A percentile compares a stretch with the other conserved stretches of the same genome.
Conservation (phyloP, 2,329 filamentous ascomycete genomes). For the Scedosporium dehoogii region DNA sequence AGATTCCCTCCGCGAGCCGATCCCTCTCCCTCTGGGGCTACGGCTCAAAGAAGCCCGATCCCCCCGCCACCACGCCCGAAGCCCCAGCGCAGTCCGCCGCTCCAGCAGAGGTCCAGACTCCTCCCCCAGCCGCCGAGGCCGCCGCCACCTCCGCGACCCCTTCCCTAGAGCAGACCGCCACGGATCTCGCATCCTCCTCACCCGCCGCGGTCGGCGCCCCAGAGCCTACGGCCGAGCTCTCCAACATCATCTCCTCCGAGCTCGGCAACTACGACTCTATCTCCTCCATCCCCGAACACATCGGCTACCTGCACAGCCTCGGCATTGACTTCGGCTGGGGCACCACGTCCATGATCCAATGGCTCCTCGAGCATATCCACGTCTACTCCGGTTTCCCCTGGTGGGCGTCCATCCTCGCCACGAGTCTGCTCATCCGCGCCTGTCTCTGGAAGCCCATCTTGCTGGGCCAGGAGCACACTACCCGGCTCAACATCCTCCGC, state of each 20-base stretch:
- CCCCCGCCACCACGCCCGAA: neutral
- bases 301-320: conserved; percentile 74
- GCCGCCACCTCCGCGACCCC: conserved; percentile 11
- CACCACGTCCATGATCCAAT: conserved; percentile 64
- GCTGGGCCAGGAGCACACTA: conserved; percentile 48
- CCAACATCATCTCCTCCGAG: conserved; percentile 16
- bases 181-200: conserved; percentile 9
- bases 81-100: neutral
- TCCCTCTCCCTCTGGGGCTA: conserved; percentile 9
- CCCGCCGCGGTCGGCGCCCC: conserved; percentile 13
- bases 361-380: conserved; percentile 72
- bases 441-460: conserved; percentile 58
- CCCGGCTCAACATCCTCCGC: conserved; percentile 49
- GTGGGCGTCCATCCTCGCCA: conserved; percentile 64
- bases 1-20: conserved; percentile 9
- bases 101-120: conserved; percentile 4
- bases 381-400: conserved; percentile 67
- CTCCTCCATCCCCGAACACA: conserved; percentile 56
- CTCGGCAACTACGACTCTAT: conserved; percentile 14
- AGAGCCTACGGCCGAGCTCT: conserved; percentile 11
- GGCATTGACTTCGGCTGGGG: conserved; percentile 86
- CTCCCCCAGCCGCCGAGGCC: conserved; percentile 9
- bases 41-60: conserved; percentile 8
- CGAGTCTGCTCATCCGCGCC: conserved; percentile 55
- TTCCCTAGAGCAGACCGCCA: conserved; percentile 6